Conservation (phyloP, 257 asterid species). For the Solanum peruvianum region DNA sequence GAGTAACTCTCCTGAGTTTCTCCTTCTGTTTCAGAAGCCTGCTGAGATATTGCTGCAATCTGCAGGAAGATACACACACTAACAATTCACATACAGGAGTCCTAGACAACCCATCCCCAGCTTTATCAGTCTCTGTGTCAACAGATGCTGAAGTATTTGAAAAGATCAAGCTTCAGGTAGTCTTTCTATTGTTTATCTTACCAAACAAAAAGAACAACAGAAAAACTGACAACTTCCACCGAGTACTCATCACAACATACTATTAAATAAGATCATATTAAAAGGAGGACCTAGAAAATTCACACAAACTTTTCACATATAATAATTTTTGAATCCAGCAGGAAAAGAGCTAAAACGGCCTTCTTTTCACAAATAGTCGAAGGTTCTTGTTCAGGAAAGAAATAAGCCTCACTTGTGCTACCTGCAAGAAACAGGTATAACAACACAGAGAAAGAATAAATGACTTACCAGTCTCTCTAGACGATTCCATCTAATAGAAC, state of each 20-base stretch:
- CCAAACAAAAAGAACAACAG: not conserved
- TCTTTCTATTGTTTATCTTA: not conserved
- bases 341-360: not conserved
- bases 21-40: slow-evolving; percentile 40
- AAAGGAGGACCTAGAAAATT: not conserved
- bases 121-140: not conserved
- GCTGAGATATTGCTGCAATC: slow-evolving; percentile 78
- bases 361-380: not conserved
- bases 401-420: not conserved
- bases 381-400: not conserved
- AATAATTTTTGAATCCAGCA: not conserved
- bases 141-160: not conserved
- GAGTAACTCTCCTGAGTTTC: slow-evolving; percentile 21
- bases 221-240: not conserved
- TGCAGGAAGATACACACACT: slow-evolving; percentile 19
- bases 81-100: not conserved
- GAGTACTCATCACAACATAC: not conserved
- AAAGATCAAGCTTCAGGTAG: not conserved
- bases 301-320: not conserved
- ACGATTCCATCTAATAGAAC: slow-evolving; percentile 91
- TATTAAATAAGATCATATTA: not conserved
- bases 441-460: not conserved
- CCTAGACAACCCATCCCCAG: not conserved
- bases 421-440: not conserved
- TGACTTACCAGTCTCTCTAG: slow-evolving; percentile 73